A percentile compares a stretch with the other conserved stretches of the same genome.
Conservation (phyloP, 1,284 basidiomycete species). For the Trichosporon sp. region DNA sequence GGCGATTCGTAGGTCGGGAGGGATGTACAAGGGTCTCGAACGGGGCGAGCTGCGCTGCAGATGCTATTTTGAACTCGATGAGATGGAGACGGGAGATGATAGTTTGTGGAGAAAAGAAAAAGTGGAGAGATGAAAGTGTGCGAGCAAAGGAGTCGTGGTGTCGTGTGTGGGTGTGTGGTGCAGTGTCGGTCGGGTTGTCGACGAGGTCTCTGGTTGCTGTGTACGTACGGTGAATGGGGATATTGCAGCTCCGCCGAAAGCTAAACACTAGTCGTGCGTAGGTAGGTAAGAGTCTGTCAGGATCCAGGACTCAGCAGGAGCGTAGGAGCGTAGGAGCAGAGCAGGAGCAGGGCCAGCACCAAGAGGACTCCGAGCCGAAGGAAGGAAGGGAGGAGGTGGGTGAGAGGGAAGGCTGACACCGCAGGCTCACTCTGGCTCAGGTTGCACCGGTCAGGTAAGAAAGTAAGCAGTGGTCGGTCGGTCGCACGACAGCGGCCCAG, state of each 20-base stretch:
- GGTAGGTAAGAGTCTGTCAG: too few species aligned
- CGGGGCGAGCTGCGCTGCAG: background rate
- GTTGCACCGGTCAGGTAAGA: too few species aligned
- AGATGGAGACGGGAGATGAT: background rate
- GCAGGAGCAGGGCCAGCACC: too few species aligned
- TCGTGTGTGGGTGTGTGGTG: too few species aligned
- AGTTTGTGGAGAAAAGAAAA: background rate
- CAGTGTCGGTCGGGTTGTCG: background rate
- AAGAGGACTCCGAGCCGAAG: too few species aligned
- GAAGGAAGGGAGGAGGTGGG: background rate
- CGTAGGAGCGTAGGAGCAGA: too few species aligned
- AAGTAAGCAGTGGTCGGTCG: background rate
- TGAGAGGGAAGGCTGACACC: background rate
- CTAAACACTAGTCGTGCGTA: too few species aligned
- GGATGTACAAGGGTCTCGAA: background rate
- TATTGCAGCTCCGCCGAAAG: background rate
- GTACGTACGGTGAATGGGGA: background rate
- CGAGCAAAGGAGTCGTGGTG: too few species aligned
- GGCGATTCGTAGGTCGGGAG: background rate
- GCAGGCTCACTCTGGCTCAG: too few species aligned
- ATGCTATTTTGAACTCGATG: background rate
- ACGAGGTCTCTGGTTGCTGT: background rate
- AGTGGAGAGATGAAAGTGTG: background rate
- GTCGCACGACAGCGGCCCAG: background rate
- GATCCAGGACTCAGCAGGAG: too few species aligned